Evolutionary conservation across 2,329 filamentous ascomycete genomes (phyloP).

Genomic region (Pseudogymnoascus destructans): DNA sequence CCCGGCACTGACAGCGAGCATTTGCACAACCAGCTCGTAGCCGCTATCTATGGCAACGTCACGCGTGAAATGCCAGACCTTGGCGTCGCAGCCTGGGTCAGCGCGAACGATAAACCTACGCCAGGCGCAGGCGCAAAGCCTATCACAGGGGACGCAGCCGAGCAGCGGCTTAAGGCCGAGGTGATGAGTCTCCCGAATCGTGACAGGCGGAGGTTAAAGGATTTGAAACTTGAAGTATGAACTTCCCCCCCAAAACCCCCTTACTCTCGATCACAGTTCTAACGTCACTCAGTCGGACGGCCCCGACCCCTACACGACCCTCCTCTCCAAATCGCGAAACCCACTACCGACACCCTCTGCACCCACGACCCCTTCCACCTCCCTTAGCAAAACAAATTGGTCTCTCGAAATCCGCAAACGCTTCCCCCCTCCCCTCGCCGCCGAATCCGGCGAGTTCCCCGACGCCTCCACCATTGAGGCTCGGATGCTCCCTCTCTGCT

Average conservation of each 20-base stretch:
- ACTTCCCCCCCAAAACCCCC: neutral
- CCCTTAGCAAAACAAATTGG: slow-evolving; percentile 35
- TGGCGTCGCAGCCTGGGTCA: slow-evolving; percentile 58
- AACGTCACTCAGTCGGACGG: slow-evolving; percentile 21
- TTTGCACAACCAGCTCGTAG: slow-evolving; percentile 54
- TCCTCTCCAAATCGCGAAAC: slow-evolving; percentile 10
- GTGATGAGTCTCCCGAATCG: slow-evolving; percentile 58
- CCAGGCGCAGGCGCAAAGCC: slow-evolving; percentile 45
- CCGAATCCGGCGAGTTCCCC: slow-evolving; percentile 58
- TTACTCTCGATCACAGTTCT: neutral
- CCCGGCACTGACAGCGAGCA: slow-evolving; percentile 42
- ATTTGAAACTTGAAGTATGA: slow-evolving; percentile 46
- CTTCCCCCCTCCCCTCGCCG: slow-evolving; percentile 48
- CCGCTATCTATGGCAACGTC: slow-evolving; percentile 55
- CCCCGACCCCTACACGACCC: slow-evolving; percentile 22
- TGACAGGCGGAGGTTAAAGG: slow-evolving; percentile 54
- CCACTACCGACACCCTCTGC: neutral
- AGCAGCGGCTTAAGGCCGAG: slow-evolving; percentile 52
- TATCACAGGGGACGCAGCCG: slow-evolving; percentile 50
- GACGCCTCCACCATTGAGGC: slow-evolving; percentile 49
- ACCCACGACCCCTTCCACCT: neutral
- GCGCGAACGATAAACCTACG: slow-evolving; percentile 54
- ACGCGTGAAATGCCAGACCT: slow-evolving; percentile 55
- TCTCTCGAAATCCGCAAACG: slow-evolving; percentile 56
- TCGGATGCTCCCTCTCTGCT: slow-evolving; percentile 56